A percentile compares a stretch with the other conserved stretches of the same genome.
These are phyloP conservation scores for Penicillium bialowiezense DNA, from an alignment of 495 filamentous ascomycete species.

Conservation along the genomic window DNA sequence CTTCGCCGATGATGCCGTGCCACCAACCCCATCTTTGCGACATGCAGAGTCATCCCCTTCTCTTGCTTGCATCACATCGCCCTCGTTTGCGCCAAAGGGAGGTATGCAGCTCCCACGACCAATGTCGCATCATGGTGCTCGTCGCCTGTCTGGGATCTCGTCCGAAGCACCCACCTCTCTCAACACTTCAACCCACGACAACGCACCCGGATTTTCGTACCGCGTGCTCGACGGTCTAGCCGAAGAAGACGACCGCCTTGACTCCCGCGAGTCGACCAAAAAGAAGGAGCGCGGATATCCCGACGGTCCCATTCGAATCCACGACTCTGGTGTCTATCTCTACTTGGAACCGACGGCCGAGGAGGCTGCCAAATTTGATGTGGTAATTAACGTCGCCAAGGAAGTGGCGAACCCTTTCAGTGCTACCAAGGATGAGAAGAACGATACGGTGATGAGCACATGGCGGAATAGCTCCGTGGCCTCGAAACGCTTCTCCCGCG, in stretches of 20 bases:
- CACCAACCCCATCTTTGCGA: constrained; percentile 56
- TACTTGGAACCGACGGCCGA: constrained; percentile 87
- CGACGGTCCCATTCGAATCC: constrained; percentile 86
- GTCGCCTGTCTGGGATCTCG: constrained; percentile 18
- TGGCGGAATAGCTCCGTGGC: constrained; percentile 35
- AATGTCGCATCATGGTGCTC: constrained; percentile 34
- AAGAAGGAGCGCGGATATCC: constrained; percentile 77
- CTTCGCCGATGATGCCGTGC: constrained; percentile 39
- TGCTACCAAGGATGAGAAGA: constrained; percentile 25
- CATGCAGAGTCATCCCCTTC: constrained; percentile 71
- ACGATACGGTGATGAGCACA: constrained; percentile 40
- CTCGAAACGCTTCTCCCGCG: constrained; percentile 42
- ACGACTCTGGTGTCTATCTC: constrained; percentile 86
- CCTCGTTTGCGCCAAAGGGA: constrained; percentile 54
- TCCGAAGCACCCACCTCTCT: constrained; percentile 30
- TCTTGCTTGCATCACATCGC: constrained; percentile 55
- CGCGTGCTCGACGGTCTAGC: constrained; percentile 41
- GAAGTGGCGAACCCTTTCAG: constrained; percentile 89
- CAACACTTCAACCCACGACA: constrained; percentile 23
- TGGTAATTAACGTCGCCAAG: constrained; percentile 92
- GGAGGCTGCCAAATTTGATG: constrained; percentile 82
- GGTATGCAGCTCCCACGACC: constrained; percentile 63
- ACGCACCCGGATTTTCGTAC: constrained; percentile 18
- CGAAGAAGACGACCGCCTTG: constrained; percentile 78
- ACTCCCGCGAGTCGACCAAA: constrained; percentile 66